Evolutionary conservation across 148 eudicot species (phyloP).

Genomic region (Camellia lanceoleosa): DNA sequence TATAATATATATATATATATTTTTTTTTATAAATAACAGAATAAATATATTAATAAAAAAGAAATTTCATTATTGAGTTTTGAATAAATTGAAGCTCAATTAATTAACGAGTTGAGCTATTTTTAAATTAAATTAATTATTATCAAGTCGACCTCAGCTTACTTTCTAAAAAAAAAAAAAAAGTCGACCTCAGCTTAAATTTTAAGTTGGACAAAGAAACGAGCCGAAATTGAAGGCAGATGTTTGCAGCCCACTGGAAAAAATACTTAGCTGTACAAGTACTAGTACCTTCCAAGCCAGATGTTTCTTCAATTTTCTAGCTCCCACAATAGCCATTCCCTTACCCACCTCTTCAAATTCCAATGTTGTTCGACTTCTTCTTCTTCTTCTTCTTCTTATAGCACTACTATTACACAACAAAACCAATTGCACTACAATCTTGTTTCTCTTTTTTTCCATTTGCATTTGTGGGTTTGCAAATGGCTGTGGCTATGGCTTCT

Average conservation of each 20-base stretch:
- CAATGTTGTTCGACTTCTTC: constrained; percentile 6
- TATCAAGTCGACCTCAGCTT: too few species aligned
- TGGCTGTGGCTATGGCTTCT: constrained; percentile 85
- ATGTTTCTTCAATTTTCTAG: constrained; percentile 13
- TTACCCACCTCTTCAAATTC: constrained; percentile 19
- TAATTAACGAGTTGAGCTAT: too few species aligned
- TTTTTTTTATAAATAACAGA: too few species aligned
- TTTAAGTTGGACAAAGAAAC: too few species aligned
- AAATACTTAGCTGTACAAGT: not conserved
- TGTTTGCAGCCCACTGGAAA: constrained; percentile 14
- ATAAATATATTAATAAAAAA: too few species aligned
- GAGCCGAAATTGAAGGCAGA: constrained; percentile 22
- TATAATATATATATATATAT: too few species aligned
- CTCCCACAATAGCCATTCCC: constrained; percentile 17
- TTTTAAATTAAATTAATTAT: too few species aligned
- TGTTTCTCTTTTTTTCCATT: not conserved
- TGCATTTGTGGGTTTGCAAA: constrained; percentile 12
- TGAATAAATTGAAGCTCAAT: too few species aligned
- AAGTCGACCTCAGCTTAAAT: too few species aligned
- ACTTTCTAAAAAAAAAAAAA: too few species aligned
- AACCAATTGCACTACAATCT: not conserved
- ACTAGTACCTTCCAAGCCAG: constrained; percentile 11
- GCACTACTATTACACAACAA: not conserved
- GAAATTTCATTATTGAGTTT: too few species aligned
- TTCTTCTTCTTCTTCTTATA: constrained; percentile 17